Base-by-base conservation (phyloP, 768 basidiomycete species). In the Fistulinella prunicolor region DNA sequence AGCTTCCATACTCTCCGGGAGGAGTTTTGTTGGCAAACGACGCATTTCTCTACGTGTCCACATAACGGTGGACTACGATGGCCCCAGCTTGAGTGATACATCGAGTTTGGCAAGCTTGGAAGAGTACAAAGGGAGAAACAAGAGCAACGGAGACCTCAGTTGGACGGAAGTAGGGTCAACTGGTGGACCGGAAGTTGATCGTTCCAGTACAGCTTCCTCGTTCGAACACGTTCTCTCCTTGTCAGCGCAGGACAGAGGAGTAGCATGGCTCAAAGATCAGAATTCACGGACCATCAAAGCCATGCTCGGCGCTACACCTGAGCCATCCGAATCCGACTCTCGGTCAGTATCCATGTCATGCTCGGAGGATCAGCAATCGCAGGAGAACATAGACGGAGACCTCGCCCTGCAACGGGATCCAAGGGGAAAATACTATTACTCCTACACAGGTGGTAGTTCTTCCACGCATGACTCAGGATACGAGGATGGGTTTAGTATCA, bases 41-140 rank as follows among this genome's bases (percentile, higher is more conserved):
- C 91, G 83, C 63, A 86, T 96, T 47, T 87, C 85, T 1, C 69
- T 96, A 14, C 76, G 80, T 9, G 81, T 96, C 29, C 75, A 84
- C 38, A 83, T 97, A 35, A 73, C 75, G 9, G 82, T 94, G 52
- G 93, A 94, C 51, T 94, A 92, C 57, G 94, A 96, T 64, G 91
- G 91, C 0, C 91, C 87, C 13, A 89, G 86, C 67, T 74, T 96
- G 48, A 93, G 90, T 9, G 94, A 96, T 56, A 89, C 92, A 2
- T 83, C 82, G 9, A 94, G 91, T 9, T 69, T 94, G 16, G 80
- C 78, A 19, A 91, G 89, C 62, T 59, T 85, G 61, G 88, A 94
- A 36, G 86, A 90, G 55, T 83, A 82, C 69, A 71, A 68, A 53
- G 72, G 73, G 38, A 71, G 76, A 37, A 85, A 84, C 55, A 75